These are phyloP conservation scores for Fusarium sp. DNA, from an alignment of 2,329 filamentous ascomycete genomes.

Conservation along the genomic window DNA sequence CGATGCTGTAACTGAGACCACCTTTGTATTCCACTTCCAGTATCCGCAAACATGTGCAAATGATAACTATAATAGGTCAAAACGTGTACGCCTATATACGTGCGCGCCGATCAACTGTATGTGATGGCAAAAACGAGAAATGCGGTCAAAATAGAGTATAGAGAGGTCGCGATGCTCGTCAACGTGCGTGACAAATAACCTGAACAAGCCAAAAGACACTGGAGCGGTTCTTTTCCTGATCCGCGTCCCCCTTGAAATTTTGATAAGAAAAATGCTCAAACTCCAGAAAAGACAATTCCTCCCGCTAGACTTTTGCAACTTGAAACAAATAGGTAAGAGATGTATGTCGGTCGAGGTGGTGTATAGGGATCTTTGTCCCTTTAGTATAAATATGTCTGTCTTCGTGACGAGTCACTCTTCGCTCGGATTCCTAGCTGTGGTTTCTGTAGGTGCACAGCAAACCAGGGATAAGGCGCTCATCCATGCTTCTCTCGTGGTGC, in stretches of 20 bases:
- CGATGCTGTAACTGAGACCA: not conserved
- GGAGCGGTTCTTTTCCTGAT: slow-evolving; percentile 18
- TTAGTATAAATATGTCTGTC: not conserved
- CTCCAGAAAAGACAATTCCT: slow-evolving; percentile 23
- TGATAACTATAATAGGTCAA: slow-evolving; percentile 12
- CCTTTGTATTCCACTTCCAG: not conserved
- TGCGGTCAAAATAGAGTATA: not conserved
- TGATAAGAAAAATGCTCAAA: slow-evolving; percentile 19
- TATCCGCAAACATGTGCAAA: not conserved
- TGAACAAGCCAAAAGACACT: slow-evolving; percentile 11
- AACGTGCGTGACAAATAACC: slow-evolving; percentile 1
- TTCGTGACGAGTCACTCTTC: not conserved
- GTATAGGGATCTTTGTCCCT: not conserved
- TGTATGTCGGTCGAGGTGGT: not conserved
- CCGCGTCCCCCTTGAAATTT: not conserved
- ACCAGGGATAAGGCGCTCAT: not conserved
- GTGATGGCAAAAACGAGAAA: not conserved
- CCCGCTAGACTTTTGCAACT: slow-evolving; percentile 32
- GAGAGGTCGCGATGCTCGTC: not conserved
- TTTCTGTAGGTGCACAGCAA: not conserved
- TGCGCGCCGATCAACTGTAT: slow-evolving; percentile 4
- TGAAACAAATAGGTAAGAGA: slow-evolving; percentile 9
- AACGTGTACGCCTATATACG: slow-evolving; percentile 23
- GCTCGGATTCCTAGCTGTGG: not conserved
- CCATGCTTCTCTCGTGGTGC: slow-evolving; percentile 33